phyloP scores from a whole-genome alignment of 1,284 basidiomycete species.

The Cutaneotrichosporon mucoides region DNA sequence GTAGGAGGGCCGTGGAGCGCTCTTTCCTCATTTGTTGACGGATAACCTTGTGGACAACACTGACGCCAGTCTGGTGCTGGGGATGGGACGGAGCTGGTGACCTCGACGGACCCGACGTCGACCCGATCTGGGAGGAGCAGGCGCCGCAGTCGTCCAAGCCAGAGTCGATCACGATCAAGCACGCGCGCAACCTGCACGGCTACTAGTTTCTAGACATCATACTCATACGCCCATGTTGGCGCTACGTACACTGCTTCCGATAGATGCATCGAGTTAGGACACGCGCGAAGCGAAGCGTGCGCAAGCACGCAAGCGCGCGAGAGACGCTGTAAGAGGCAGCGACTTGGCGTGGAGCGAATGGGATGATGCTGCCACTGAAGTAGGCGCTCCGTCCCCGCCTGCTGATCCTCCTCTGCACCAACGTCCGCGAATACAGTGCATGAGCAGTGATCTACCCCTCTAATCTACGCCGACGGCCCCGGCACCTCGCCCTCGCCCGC shows the following conservation, averaged over 20 bases:
- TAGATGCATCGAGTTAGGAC: conserved; percentile 17
- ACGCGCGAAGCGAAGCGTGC: background rate
- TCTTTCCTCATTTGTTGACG: no score
- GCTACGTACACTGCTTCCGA: background rate
- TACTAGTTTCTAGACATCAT: background rate
- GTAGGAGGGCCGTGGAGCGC: no score
- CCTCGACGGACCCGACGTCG: conserved; percentile 84
- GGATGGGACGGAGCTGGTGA: conserved; percentile 97
- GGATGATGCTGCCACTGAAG: no score
- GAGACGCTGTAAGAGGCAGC: no score
- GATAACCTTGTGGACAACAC: background rate
- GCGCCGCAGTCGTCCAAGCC: conserved; percentile 61
- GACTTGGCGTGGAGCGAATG: no score
- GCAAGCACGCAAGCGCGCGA: no score
- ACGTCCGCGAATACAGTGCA: background rate
- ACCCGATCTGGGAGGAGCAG: conserved; percentile 89
- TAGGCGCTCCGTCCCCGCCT: no score
- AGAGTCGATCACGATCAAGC: conserved; percentile 67
- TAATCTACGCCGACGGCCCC: background rate
- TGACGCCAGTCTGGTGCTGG: conserved; percentile 84
- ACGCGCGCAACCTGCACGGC: conserved; percentile 57
- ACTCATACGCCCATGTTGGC: no score
- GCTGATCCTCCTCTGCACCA: no score
- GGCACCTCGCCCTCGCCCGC: background rate
- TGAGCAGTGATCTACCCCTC: background rate